phyloP scores from a whole-genome alignment of 495 filamentous ascomycete genomes.

The Penicillium crystallinum region DNA sequence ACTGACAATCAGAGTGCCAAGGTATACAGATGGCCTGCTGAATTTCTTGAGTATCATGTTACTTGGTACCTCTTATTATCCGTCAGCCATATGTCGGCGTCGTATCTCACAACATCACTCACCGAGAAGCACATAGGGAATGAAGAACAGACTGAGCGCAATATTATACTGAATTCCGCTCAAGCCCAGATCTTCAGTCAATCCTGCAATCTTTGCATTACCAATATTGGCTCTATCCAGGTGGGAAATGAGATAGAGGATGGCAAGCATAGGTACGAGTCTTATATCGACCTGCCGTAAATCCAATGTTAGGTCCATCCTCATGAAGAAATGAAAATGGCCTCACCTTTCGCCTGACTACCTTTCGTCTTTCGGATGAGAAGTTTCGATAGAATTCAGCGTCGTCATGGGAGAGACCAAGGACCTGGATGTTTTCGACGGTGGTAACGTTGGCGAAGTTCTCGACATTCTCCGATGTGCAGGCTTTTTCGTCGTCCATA shows the following conservation, averaged over 20 bases:
- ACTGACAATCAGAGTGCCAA: constrained; percentile 54
- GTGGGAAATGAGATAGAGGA: constrained; percentile 47
- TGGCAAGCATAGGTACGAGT: constrained; percentile 27
- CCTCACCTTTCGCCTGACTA: constrained; percentile 16
- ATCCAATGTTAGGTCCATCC: neutral
- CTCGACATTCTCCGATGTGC: constrained; percentile 5
- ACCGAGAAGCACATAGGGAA: constrained; percentile 63
- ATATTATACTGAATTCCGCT: constrained; percentile 58
- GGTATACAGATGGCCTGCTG: constrained; percentile 25
- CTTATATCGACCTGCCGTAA: constrained; percentile 19
- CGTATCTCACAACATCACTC: constrained; percentile 19
- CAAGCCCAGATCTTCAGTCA: constrained; percentile 55
- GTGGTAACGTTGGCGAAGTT: constrained; percentile 4
- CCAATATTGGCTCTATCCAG: constrained; percentile 61
- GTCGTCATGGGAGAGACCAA: constrained; percentile 20
- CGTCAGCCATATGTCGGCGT: constrained; percentile 7
- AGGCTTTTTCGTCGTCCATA: neutral
- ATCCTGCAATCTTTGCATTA: constrained; percentile 70
- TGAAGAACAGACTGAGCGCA: constrained; percentile 60
- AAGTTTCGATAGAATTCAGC: constrained; percentile 22
- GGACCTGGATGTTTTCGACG: constrained; percentile 21
- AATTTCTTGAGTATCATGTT: constrained; percentile 47
- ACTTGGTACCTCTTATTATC: constrained; percentile 52
- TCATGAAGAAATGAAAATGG: neutral
- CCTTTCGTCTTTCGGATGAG: constrained; percentile 12